Evolutionary conservation across 495 filamentous ascomycete genomes (phyloP), one percentile per base, ranked within the genome.

Genomic region (Aspergillus avenaceus): DNA sequence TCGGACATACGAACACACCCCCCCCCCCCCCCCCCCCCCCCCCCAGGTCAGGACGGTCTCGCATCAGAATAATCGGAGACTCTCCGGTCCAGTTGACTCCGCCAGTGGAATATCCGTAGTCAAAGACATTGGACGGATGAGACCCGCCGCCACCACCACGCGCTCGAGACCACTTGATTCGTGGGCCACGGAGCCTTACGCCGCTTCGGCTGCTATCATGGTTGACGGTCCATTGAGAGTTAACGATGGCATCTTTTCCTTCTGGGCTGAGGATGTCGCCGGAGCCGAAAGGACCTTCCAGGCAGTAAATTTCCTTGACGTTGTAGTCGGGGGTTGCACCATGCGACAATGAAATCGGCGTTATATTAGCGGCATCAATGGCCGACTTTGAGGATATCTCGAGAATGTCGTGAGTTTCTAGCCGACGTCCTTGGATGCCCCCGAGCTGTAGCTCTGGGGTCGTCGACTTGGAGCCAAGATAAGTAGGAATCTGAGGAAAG

Each of bases 381-480:
- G n/a, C n/a, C n/a, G n/a, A n/a, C n/a, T n/a, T n/a, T n/a, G n/a
- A n/a, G 36, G 16, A 9, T 41, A 72, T 64, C 2, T 58, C 54
- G 4, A 82, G 57, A 18, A 76, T 53, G 47, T 83, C 81, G 5
- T 78, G 75, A 11, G 70, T 52, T 6, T 67, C 66, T 14, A 84
- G 63, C 25, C 61, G 54, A 52, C 81, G 66, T 5, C 80, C 81
- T 62, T 84, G 72, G 27, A 73, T 74, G 0, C 82, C 81, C 8
- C 82, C 82, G 36, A 82, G 65, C 2, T 58, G 67, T 3, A 81
- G 65, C 27, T 73, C 65, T 3, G 80, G 77, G 14, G 71, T 73
- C 1, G 79, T 82, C 0, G 77, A 72, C 52, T 82, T 83, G 19
- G 77, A 81, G 5, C 79, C 79, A 56, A 83, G 79, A 58, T 72